These are phyloP conservation scores for Saitozyma podzolica DNA, from an alignment of 768 basidiomycete species.

Conservation along the genomic window DNA sequence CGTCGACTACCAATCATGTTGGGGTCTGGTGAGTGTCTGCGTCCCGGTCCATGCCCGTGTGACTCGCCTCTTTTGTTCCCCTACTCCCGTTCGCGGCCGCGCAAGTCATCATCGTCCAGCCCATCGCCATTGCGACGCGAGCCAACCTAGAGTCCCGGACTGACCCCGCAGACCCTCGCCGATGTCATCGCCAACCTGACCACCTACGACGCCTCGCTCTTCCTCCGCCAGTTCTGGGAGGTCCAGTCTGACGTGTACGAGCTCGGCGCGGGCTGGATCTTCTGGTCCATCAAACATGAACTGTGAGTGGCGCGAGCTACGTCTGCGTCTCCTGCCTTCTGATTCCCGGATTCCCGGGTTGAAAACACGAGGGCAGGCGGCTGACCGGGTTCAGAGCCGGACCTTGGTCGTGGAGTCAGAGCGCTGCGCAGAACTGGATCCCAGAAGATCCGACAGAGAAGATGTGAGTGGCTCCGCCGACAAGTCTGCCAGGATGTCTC, in stretches of 20 bases:
- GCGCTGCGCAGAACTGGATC: slow-evolving; percentile 43
- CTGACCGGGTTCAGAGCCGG: slow-evolving; percentile 23
- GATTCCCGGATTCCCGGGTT: too few species aligned
- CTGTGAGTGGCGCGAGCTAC: slow-evolving; percentile 4
- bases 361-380: neutral
- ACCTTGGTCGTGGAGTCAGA: slow-evolving; percentile 43
- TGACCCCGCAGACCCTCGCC: neutral
- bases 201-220: slow-evolving; percentile 26
- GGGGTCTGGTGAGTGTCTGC: slow-evolving; percentile 6
- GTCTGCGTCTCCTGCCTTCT: slow-evolving; percentile 5
- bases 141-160: too few species aligned
- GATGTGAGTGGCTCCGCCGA: slow-evolving; percentile 17
- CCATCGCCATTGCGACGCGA: too few species aligned
- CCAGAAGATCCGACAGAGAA: slow-evolving; percentile 39
- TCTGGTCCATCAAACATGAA: slow-evolving; percentile 32
- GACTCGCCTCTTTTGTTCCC: too few species aligned
- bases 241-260: slow-evolving; percentile 42
- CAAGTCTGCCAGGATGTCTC: too few species aligned
- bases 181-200: neutral
- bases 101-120: too few species aligned
- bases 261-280: slow-evolving; percentile 41
- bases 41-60: too few species aligned
- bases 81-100: too few species aligned
- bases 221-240: slow-evolving; percentile 46
- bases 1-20: slow-evolving; percentile 44